These are phyloP conservation scores for Kregervanrija fluxuum DNA, from an alignment of 805 yeast genomes.

Conservation along the genomic window DNA sequence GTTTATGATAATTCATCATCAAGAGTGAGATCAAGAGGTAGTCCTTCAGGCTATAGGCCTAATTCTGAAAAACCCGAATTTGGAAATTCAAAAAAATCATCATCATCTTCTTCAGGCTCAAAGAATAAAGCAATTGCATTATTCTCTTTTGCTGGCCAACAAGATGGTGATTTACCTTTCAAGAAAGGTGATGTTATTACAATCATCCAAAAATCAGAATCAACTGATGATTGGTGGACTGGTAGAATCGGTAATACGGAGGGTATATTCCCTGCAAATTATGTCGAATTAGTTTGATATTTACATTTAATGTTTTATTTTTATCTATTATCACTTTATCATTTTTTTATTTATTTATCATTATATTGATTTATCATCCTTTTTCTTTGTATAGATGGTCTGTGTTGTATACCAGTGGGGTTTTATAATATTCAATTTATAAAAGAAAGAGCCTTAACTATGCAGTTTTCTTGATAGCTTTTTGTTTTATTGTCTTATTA, in stretches of 20 bases:
- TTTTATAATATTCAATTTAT: no score
- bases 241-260: constrained; percentile 77
- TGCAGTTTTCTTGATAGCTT: neutral
- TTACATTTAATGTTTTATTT: neutral
- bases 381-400: no score
- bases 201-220: constrained; percentile 76
- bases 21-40: constrained; percentile 13
- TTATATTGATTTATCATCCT: no score
- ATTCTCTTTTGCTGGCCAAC: constrained; percentile 85
- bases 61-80: constrained; percentile 27
- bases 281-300: constrained; percentile 65
- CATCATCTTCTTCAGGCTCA: constrained; percentile 29
- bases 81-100: constrained; percentile 17
- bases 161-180: constrained; percentile 87
- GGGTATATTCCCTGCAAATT: constrained; percentile 97
- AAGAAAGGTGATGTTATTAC: constrained; percentile 91
- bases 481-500: constrained; percentile 1
- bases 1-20: constrained; percentile 51
- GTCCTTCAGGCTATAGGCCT: constrained; percentile 21
- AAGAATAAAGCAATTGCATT: constrained; percentile 80
- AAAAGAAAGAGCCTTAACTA: no score
- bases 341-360: neutral
- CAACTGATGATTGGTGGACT: constrained; percentile 98
- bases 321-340: neutral
- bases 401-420: no score